Conservation (phyloP, 225 moss, liverwort and hornwort genomes). For the Thuidium tamariscinum region DNA sequence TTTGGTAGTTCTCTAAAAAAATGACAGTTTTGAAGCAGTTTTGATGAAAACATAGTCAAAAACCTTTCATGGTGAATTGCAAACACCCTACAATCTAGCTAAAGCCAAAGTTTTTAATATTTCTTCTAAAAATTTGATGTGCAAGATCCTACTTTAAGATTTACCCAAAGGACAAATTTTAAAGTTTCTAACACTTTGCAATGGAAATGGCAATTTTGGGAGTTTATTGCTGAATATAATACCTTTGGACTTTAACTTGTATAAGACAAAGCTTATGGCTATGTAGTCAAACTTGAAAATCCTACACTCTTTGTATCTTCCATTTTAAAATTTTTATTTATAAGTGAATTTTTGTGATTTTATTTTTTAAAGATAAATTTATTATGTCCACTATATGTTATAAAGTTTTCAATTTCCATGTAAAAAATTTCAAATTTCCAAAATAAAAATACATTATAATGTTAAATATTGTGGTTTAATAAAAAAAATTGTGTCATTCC, state of each 20-base stretch:
- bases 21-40: no score
- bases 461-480: no score
- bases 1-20: no score
- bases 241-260: not conserved
- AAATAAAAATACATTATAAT: no score
- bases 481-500: no score
- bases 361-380: not conserved
- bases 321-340: not conserved
- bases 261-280: fast-evolving
- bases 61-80: no score
- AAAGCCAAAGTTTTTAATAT: no score
- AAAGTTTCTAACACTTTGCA: not conserved
- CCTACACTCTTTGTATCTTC: not conserved
- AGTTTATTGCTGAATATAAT: not conserved
- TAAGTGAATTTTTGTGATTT: not conserved
- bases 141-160: not conserved
- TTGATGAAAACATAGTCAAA: no score
- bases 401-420: no score
- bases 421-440: no score
- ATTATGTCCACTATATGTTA: fast-evolving
- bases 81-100: no score
- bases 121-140: no score
- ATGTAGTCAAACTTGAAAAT: not conserved
- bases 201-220: not conserved
- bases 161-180: not conserved